Conservation (phyloP, 2,329 filamentous ascomycete species). For the Penicillium sp. region DNA sequence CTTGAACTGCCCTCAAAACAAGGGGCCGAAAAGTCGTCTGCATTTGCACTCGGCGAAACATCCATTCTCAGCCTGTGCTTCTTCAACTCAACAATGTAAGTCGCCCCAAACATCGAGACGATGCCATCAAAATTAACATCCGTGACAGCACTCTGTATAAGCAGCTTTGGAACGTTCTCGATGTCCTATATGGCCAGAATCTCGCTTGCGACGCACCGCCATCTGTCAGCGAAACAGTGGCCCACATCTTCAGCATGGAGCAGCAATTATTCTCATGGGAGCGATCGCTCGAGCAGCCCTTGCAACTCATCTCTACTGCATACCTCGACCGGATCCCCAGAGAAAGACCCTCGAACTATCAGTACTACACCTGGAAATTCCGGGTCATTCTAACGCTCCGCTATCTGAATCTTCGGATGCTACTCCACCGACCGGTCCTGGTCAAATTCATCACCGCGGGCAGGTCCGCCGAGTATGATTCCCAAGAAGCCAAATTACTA, state of each 20-base stretch:
- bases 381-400: constrained; percentile 46
- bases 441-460: constrained; percentile 37
- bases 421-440: constrained; percentile 44
- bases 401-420: constrained; percentile 43
- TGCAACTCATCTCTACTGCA: constrained; percentile 8
- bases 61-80: constrained; percentile 15
- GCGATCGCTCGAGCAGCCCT: constrained; percentile 9
- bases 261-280: constrained; percentile 19
- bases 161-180: constrained; percentile 36
- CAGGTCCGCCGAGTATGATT: constrained; percentile 9
- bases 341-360: constrained; percentile 2
- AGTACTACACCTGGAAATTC: constrained; percentile 30
- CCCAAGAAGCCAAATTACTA: constrained; percentile 24
- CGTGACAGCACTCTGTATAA: constrained; percentile 30
- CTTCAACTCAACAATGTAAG: constrained; percentile 27
- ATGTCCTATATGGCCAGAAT: constrained; percentile 47
- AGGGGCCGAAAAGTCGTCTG: constrained; percentile 9
- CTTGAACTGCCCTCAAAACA: constrained; percentile 34
- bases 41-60: constrained; percentile 12
- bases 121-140: neutral
- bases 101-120: no score
- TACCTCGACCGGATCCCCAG: constrained; percentile 1
- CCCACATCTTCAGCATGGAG: constrained; percentile 34
- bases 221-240: constrained; percentile 29
- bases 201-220: constrained; percentile 35